A percentile compares a stretch with the other conserved stretches of the same genome.
Evolutionary conservation across 2,329 filamentous ascomycete species (phyloP).

Genomic region (Exophiala bonariae): DNA sequence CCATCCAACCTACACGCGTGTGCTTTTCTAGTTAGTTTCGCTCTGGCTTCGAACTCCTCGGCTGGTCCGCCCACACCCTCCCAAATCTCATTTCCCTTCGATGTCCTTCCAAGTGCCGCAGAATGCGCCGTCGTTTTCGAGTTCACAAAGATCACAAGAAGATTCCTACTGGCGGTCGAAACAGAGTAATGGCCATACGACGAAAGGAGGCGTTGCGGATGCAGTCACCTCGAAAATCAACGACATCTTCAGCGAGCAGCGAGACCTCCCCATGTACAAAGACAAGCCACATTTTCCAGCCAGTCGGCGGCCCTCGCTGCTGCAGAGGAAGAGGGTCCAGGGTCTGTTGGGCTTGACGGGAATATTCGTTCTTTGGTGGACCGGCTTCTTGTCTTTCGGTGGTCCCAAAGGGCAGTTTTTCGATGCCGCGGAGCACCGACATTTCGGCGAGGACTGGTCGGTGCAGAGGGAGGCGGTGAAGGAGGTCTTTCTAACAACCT

Average conservation of each 20-base stretch:
- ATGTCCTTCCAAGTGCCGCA: constrained; percentile 65
- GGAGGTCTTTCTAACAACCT: constrained; percentile 87
- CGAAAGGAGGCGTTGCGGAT: constrained; percentile 34
- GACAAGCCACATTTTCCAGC: constrained; percentile 82
- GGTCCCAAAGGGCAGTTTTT: constrained; percentile 8
- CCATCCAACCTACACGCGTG: too few species aligned
- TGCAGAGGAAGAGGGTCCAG: constrained; percentile 64
- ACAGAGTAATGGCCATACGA: constrained; percentile 40
- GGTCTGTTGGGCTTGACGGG: constrained; percentile 56
- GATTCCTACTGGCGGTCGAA: constrained; percentile 65
- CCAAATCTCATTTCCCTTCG: background rate
- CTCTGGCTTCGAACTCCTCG: too few species aligned
- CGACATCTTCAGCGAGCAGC: constrained; percentile 62
- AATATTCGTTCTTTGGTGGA: constrained; percentile 66
- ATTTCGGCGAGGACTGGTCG: constrained; percentile 64
- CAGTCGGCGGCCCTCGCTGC: constrained; percentile 59
- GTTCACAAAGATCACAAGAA: constrained; percentile 65
- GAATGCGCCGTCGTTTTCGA: constrained; percentile 68
- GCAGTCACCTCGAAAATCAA: constrained; percentile 64
- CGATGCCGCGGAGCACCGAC: constrained; percentile 17
- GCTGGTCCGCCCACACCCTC: constrained; percentile 6
- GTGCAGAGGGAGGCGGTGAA: constrained; percentile 77
- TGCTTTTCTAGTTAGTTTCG: too few species aligned
- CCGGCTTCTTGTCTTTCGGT: constrained; percentile 55
- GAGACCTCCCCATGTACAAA: constrained; percentile 89